Evolutionary conservation across 2,329 filamentous ascomycete genomes (phyloP).

Genomic region (Blastomyces gilchristii): DNA sequence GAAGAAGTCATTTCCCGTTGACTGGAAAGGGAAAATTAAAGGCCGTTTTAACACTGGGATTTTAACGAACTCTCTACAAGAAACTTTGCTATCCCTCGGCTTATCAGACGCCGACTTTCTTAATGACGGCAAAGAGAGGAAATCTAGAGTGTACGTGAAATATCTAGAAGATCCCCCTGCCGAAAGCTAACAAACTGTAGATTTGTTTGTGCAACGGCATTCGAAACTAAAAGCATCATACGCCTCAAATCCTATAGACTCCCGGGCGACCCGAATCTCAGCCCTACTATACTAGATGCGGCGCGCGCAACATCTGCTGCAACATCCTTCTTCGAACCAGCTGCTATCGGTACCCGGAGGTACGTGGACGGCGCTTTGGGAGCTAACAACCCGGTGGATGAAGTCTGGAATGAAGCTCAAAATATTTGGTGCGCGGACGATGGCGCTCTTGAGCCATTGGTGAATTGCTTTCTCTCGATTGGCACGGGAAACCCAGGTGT

Average conservation of each 20-base stretch:
- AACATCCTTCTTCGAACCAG: conserved; percentile 23
- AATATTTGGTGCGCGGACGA: conserved; percentile 23
- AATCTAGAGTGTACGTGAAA: conserved; percentile 7
- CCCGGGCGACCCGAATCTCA: conserved; percentile 16
- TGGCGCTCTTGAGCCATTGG: conserved; percentile 21
- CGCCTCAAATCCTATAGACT: conserved; percentile 22
- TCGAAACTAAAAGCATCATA: conserved; percentile 14
- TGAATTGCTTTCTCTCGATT: conserved; percentile 25
- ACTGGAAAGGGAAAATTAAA: not conserved
- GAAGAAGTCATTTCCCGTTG: not conserved
- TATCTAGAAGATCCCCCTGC: not conserved
- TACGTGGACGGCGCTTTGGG: conserved; percentile 23
- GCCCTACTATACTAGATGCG: conserved; percentile 23
- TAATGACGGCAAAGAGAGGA: conserved; percentile 10
- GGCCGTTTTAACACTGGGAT: not conserved
- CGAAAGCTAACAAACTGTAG: conserved; percentile 8
- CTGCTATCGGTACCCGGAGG: conserved; percentile 19
- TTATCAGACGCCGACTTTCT: conserved; percentile 17
- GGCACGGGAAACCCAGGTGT: conserved; percentile 22
- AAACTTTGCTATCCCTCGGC: conserved; percentile 11
- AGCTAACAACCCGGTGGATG: conserved; percentile 24
- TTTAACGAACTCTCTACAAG: not conserved
- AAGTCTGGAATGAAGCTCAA: conserved; percentile 21
- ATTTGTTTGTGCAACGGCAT: conserved; percentile 18
- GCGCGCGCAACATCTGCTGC: conserved; percentile 25